Base-by-base conservation (phyloP, 1,139 yeast species). In the Yamadazyma friedrichii region DNA sequence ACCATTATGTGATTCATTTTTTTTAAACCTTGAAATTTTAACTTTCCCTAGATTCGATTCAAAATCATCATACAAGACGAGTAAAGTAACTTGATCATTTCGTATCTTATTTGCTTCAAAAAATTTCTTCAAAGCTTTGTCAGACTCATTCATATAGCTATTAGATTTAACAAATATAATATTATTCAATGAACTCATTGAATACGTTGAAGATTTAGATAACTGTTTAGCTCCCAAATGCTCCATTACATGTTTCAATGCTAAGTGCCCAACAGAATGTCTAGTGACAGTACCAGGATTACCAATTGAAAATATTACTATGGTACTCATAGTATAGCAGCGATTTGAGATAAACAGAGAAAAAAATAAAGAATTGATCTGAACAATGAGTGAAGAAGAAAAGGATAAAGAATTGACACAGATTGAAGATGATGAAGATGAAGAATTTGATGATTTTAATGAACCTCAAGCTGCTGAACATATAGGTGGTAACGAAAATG, bases 1-100 rank as follows among this genome's bases (percentile, higher is more conserved):
- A 0, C 77, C 77, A 44, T 70, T 70, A 49, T 71, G 77, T 1
- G 72, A 64, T 44, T 68, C 75, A 40, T 61, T 66, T 40, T 61
- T 61, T 49, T 64, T 65, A 39, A 64, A 54, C 9, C 46, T 48
- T 3, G 58, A 50, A 13, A 71, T 45, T 42, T 56, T 59, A 4
- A 69, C 64, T 27, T 47, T 51, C 1, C 68, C 68, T 24, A 69
- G 30, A 16, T 51, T 46, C 9, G 52, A 39, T 44, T 71, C 76
- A 49, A 71, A 71, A 46, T 71, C 76, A 48, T 71, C 77, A 43
- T 59, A 69, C 4, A 71, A 40, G 2, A 71, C 50, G 9, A 70
- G 36, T 2, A 69, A 43, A 6, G 47, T 36, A 0, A 53, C 41
- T 9, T 37, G 49, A 32, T 50, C 44, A 17, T 40, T 40, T n/a